Evolutionary conservation across 2,329 filamentous ascomycete species (phyloP).

Genomic region (Leptographium radiaticola): DNA sequence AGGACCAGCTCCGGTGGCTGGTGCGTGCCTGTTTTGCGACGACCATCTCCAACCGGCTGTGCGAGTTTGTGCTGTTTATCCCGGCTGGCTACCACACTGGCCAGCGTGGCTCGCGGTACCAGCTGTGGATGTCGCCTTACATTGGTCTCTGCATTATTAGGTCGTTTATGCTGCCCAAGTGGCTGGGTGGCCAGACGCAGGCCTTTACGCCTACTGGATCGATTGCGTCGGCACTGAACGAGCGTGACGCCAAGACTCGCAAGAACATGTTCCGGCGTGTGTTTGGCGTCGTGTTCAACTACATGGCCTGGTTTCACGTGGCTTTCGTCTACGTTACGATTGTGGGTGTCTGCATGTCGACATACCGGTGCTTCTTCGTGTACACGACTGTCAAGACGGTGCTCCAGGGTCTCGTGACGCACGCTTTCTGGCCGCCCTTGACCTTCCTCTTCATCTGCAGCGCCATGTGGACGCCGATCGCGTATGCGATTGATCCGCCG

Average conservation of each 20-base stretch:
- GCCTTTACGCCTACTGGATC: conserved; percentile 50
- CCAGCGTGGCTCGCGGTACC: conserved; percentile 39
- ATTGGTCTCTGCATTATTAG: conserved; percentile 35
- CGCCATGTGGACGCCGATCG: conserved; percentile 44
- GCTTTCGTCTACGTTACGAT: conserved; percentile 17
- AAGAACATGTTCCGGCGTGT: conserved; percentile 40
- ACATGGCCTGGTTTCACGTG: conserved; percentile 33
- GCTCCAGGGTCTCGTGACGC: conserved; percentile 41
- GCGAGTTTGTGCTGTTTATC: conserved; percentile 41
- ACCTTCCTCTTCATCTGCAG: conserved; percentile 41
- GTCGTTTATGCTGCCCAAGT: conserved; percentile 43
- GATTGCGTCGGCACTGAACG: conserved; percentile 39
- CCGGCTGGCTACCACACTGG: conserved; percentile 46
- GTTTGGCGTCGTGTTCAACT: conserved; percentile 40
- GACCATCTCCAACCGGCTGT: conserved; percentile 35
- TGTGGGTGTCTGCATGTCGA: conserved; percentile 35
- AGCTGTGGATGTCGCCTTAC: conserved; percentile 43
- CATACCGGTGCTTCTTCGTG: conserved; percentile 26
- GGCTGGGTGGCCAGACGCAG: conserved; percentile 44
- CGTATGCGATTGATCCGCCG: conserved; percentile 48
- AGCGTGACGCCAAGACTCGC: conserved; percentile 38
- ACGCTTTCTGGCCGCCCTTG: conserved; percentile 49
- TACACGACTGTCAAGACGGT: conserved; percentile 38
- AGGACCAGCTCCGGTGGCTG: conserved; percentile 43
- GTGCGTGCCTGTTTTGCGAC: conserved; percentile 41